Evolutionary conservation across 2,329 filamentous ascomycete species (phyloP).

Genomic region (Aureobasidium mangrovei): DNA sequence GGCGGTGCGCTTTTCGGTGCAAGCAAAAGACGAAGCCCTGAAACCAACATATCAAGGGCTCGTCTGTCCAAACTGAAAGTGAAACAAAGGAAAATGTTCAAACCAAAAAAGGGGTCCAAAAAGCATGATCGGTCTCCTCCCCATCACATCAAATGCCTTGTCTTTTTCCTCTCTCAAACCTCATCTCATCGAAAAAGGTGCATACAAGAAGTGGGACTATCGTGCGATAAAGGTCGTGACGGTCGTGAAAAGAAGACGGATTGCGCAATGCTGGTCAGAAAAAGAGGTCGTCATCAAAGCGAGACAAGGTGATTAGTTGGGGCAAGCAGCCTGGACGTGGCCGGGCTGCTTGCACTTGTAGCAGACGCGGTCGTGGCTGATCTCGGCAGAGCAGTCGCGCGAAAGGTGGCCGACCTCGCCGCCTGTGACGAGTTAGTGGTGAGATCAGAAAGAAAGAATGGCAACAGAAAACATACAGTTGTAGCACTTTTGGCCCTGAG

Average conservation of each 20-base stretch:
- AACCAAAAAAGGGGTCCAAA: neutral
- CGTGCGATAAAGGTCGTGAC: constrained; percentile 10
- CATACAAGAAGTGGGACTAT: constrained; percentile 1
- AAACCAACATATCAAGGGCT: neutral
- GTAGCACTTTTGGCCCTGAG: constrained; percentile 99
- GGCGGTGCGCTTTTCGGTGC: constrained; percentile 1
- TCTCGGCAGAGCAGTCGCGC: constrained; percentile 91
- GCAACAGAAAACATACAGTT: constrained; percentile 57
- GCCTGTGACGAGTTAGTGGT: constrained; percentile 35
- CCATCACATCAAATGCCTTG: constrained; percentile 4
- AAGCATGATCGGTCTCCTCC: constrained; percentile 7
- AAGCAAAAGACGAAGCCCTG: neutral
- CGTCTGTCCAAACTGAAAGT: neutral
- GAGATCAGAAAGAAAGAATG: neutral
- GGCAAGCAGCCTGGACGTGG: constrained; percentile 90
- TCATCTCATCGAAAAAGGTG: neutral
- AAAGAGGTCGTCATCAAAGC: constrained; percentile 14
- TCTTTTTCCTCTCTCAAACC: constrained; percentile 1
- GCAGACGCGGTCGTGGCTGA: constrained; percentile 87
- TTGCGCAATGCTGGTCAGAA: constrained; percentile 11
- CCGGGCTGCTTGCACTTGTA: constrained; percentile 88
- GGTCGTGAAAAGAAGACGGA: constrained; percentile 9
- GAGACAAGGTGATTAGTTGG: constrained; percentile 51
- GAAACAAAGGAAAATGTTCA: constrained; percentile 10
- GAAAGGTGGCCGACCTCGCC: constrained; percentile 89